Percentiles rank a stretch among this genome's conserved stretches.
phyloP scores from a whole-genome alignment of 2,329 filamentous ascomycete species.

The Penicillium paneum region DNA sequence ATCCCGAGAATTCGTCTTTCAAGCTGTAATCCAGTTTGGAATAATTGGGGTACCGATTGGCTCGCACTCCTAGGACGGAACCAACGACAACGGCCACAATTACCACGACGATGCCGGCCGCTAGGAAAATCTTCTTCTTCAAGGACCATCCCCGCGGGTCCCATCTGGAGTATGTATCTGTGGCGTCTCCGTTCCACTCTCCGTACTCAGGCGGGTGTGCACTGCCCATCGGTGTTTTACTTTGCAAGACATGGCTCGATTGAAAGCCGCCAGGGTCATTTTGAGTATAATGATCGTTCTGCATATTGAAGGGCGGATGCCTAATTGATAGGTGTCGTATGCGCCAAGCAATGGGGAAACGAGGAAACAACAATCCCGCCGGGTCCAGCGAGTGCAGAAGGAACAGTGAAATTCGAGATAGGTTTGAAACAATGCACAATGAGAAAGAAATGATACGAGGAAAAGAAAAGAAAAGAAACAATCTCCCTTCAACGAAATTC shows the following conservation, averaged over 20 bases:
- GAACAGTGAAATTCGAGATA: too few species aligned
- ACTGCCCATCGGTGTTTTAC: neutral
- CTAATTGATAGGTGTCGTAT: neutral
- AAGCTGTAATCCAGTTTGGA: slow-evolving; percentile 35
- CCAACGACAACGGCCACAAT: slow-evolving; percentile 46
- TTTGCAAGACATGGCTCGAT: neutral
- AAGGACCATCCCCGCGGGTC: slow-evolving; percentile 9
- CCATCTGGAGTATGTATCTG: slow-evolving; percentile 5
- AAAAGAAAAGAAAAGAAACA: neutral
- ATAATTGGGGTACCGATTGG: slow-evolving; percentile 37
- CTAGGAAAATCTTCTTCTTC: slow-evolving; percentile 6
- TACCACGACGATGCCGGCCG: slow-evolving; percentile 29
- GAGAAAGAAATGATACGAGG: neutral
- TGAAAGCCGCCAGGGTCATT: neutral
- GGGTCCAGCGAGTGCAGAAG: neutral
- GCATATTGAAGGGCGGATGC: neutral
- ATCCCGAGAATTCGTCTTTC: slow-evolving; percentile 39
- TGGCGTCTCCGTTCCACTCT: neutral
- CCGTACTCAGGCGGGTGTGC: neutral
- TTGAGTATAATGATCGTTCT: neutral
- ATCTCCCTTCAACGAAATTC: neutral
- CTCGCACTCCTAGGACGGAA: slow-evolving; percentile 34
- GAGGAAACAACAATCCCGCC: neutral
- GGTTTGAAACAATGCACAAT: neutral
- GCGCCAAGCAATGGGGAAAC: neutral